phyloP scores from a whole-genome alignment of 1,284 basidiomycete species.

The Sporisorium sorghi region DNA sequence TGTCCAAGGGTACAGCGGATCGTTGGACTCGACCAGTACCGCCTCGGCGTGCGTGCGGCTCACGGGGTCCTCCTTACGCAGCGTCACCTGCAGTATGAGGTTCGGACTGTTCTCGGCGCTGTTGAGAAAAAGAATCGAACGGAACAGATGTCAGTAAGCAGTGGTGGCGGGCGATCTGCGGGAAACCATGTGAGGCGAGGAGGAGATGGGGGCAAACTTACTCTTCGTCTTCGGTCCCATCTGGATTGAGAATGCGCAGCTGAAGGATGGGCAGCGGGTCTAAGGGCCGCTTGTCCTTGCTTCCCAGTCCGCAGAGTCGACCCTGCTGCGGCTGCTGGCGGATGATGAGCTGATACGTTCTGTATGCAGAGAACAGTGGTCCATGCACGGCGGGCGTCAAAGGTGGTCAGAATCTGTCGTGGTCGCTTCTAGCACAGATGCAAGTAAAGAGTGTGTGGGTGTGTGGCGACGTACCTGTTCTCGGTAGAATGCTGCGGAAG shows the following conservation, averaged over 20 bases:
- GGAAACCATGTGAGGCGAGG: background rate
- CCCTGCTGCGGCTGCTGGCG: constrained; percentile 55
- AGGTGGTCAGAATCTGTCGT: background rate
- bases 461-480: constrained; percentile 33
- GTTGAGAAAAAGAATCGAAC: background rate
- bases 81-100: constrained; percentile 41
- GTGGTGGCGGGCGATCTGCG: no score
- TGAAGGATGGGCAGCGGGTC: constrained; percentile 59
- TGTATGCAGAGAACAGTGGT: constrained; percentile 7
- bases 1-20: constrained; percentile 29
- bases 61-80: constrained; percentile 27
- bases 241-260: constrained; percentile 33
- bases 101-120: constrained; percentile 53
- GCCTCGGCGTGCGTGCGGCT: constrained; percentile 22
- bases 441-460: background rate
- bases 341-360: constrained; percentile 42
- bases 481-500: constrained; percentile 28
- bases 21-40: constrained; percentile 37
- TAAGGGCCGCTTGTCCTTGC: constrained; percentile 54
- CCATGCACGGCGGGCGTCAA: background rate
- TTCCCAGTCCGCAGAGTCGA: constrained; percentile 50
- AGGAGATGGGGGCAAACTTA: constrained; percentile 17
- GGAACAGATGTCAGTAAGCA: background rate
- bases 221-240: constrained; percentile 49
- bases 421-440: background rate